Evolutionary conservation across 345 rosid species (phyloP), one percentile per base, ranked within the genome.

Genomic region (Linum lewisii): DNA sequence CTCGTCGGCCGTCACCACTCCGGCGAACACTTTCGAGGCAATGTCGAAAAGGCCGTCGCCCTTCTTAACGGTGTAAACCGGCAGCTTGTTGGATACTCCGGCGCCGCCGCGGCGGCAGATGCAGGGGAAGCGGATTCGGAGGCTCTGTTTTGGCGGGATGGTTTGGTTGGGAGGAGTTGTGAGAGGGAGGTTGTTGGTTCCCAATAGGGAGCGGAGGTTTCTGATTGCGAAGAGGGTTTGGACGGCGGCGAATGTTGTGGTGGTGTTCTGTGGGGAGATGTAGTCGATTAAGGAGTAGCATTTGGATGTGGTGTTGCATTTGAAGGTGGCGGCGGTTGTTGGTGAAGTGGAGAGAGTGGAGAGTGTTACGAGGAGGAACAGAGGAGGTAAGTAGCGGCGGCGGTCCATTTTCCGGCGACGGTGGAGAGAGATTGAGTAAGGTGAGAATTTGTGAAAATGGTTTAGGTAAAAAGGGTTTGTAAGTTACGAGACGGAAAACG

Each of bases 81-180:
- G 86, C 1, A 58, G 51, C 21, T 49, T 47, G 72, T 54, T 49
- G 21, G 95, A 81, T 21, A 64, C 63, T 0, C 91, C 92, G 23
- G 79, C 76, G 69, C 77, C 77, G 66, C 78, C 77, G 66, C 78
- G 77, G 21, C 72, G 72, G 75, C 95, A 87, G 24, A 51, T 21
- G 66, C 95, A 87, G 24, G 82, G 69, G 79, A 87, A 70, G 44
- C 91, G 91, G 69, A 87, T 59, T 37, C 32, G 57, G 60, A 71
- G 15, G 9, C 25, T 8, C 25, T 32, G 21, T 21, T 10, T 3
- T 3, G 57, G 60, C 18, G 55, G 51, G 49, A 84, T 21, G 67
- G 71, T 59, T 53, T 76, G 64, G 59, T 63, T 51, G 37, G 68
- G 64, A 16, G 34, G 9, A n/a, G 86, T 79, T 44, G 74, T 50